These are phyloP conservation scores for Suillus cothurnatus DNA, from an alignment of 768 basidiomycete species.

Conservation along the genomic window DNA sequence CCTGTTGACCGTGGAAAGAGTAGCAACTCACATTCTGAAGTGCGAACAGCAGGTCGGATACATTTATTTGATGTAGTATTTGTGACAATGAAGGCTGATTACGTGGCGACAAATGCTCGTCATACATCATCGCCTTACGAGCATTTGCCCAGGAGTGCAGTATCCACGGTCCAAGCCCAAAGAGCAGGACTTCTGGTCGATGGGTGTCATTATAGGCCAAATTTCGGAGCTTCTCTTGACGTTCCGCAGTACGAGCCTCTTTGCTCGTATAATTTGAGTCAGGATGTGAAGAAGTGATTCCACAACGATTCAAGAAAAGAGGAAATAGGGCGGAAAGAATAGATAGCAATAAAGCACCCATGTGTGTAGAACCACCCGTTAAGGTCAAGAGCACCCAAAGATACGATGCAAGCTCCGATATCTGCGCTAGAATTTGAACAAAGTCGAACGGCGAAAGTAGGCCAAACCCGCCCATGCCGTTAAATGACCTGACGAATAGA, in stretches of 20 bases:
- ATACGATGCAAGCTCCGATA: slow-evolving; percentile 74
- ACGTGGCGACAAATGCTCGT: slow-evolving; percentile 45
- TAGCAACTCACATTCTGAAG: slow-evolving; percentile 68
- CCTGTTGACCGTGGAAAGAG: slow-evolving; percentile 1
- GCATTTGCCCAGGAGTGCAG: slow-evolving; percentile 74
- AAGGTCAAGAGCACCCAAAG: slow-evolving; percentile 68
- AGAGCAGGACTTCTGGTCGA: slow-evolving; percentile 81
- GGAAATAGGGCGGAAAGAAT: slow-evolving; percentile 64
- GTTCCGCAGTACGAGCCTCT: slow-evolving; percentile 66
- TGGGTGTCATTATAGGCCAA: slow-evolving; percentile 74
- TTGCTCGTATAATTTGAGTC: slow-evolving; percentile 51
- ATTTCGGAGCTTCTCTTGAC: slow-evolving; percentile 74
- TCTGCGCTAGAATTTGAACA: slow-evolving; percentile 68
- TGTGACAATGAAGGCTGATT: slow-evolving; percentile 45
- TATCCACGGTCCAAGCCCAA: slow-evolving; percentile 86
- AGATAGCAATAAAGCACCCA: slow-evolving; percentile 61
- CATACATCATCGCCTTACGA: slow-evolving; percentile 57
- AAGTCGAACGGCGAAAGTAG: slow-evolving; percentile 81
- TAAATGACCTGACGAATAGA: slow-evolving; percentile 81
- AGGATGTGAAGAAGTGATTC: slow-evolving; percentile 40
- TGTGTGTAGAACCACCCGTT: slow-evolving; percentile 53
- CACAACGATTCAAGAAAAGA: slow-evolving; percentile 54
- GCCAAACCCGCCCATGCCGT: slow-evolving; percentile 72
- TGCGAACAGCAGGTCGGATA: slow-evolving; percentile 64
- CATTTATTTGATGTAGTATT: slow-evolving; percentile 56